Percentiles rank a stretch among this genome's conserved stretches.
Conservation (phyloP, 768 basidiomycete species). For the Cyclocybe cylindracea region DNA sequence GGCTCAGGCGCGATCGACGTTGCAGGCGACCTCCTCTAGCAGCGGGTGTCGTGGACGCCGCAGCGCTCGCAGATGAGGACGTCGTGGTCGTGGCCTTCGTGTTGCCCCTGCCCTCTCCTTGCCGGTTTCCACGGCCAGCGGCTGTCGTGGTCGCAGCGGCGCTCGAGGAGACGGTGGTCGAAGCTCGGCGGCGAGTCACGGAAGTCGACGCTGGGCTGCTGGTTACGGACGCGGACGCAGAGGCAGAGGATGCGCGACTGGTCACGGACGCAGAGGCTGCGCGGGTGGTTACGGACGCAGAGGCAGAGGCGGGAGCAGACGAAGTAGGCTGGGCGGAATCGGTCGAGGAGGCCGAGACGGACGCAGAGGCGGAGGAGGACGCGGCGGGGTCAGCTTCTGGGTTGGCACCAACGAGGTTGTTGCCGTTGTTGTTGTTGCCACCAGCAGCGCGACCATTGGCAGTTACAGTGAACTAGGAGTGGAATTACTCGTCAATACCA, state of each 20-base stretch:
- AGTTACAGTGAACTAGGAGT: constrained; percentile 23
- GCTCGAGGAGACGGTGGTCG: background rate
- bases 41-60: constrained; percentile 1
- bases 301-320: background rate
- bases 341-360: background rate
- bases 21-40: background rate
- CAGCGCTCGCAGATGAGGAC: background rate
- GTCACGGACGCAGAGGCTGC: background rate
- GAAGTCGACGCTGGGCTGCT: too few relatives aligned
- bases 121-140: background rate
- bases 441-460: constrained; percentile 13
- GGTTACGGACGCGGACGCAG: too few relatives aligned
- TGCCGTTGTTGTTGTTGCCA: constrained; percentile 3
- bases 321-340: background rate
- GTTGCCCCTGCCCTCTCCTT: background rate
- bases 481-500: background rate
- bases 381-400: background rate
- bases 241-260: too few relatives aligned
- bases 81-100: background rate
- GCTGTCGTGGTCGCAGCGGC: background rate
- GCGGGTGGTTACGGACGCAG: too few relatives aligned
- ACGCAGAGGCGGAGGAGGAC: background rate
- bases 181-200: too few relatives aligned
- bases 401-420: background rate
- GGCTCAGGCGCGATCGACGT: constrained; percentile 8